A percentile compares a stretch with the other conserved stretches of the same genome.
phyloP scores from a whole-genome alignment of 331 rosid genomes.

The Ulmus americana region DNA sequence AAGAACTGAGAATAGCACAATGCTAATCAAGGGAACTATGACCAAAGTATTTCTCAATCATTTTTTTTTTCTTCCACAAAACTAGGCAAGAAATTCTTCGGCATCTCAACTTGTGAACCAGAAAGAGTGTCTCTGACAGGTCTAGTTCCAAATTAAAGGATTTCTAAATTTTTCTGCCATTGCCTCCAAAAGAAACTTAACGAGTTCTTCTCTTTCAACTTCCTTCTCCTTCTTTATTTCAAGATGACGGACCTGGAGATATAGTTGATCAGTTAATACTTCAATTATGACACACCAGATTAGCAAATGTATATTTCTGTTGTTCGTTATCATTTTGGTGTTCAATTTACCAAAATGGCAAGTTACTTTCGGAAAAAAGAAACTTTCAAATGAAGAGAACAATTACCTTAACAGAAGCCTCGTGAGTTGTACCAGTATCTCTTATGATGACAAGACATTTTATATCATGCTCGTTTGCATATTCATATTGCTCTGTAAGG shows the following conservation, averaged over 20 bases:
- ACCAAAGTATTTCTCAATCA: not conserved
- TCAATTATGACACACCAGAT: conserved; percentile 18
- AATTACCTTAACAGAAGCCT: conserved; percentile 68
- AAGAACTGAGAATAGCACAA: not conserved
- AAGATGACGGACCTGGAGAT: conserved; percentile 78
- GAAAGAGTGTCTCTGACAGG: conserved; percentile 12
- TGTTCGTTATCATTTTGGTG: not conserved
- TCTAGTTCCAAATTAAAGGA: conserved; percentile 70
- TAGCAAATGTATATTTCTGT: conserved; percentile 6
- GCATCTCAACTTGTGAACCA: conserved; percentile 20
- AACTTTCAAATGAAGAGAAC: conserved; percentile 10
- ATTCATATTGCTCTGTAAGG: conserved; percentile 91
- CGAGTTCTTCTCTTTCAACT: conserved; percentile 49
- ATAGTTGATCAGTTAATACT: conserved; percentile 13
- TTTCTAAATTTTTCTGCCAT: conserved; percentile 72
- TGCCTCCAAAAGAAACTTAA: conserved; percentile 63
- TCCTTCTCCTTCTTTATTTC: conserved; percentile 79
- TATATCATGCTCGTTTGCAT: conserved; percentile 84
- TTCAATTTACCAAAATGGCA: not conserved
- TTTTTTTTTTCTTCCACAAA: not conserved
- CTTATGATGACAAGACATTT: conserved; percentile 83
- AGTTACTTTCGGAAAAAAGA: not conserved
- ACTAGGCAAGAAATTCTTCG: conserved; percentile 2
- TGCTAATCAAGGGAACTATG: not conserved
- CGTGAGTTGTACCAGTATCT: conserved; percentile 50